Evolutionary conservation across 2,329 filamentous ascomycete species (phyloP).

Genomic region (Trichoderma atroviride): DNA sequence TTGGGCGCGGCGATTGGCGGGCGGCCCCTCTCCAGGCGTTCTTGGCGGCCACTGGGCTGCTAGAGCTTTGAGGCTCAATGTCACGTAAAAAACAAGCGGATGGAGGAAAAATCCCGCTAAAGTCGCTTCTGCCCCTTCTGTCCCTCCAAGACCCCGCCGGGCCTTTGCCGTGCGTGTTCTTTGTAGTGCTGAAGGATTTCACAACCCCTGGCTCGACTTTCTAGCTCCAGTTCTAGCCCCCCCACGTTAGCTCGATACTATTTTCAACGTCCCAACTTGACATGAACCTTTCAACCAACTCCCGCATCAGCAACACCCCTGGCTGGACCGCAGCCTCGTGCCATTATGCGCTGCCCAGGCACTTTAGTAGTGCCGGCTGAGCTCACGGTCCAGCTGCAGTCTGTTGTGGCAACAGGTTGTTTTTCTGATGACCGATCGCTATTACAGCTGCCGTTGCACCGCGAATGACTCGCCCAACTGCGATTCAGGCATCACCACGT

Average conservation of each 20-base stretch:
- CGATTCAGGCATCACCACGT: slow-evolving; percentile 20
- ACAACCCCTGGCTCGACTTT: not conserved
- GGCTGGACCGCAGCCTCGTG: not conserved
- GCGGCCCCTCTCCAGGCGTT: not conserved
- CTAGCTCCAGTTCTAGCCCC: not conserved
- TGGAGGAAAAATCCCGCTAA: not conserved
- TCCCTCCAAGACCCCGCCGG: not conserved
- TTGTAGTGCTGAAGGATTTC: not conserved
- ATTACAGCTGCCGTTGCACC: not conserved
- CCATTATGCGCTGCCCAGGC: not conserved
- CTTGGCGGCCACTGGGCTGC: not conserved
- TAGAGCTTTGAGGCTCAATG: not conserved
- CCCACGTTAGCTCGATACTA: not conserved
- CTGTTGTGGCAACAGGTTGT: not conserved
- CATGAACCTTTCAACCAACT: not conserved
- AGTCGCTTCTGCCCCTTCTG: not conserved
- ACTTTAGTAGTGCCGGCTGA: not conserved
- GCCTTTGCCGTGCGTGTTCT: not conserved
- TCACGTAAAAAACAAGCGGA: not conserved
- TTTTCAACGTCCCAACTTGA: not conserved
- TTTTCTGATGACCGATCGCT: not conserved
- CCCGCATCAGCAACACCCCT: slow-evolving; percentile 6
- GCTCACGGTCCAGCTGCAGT: not conserved
- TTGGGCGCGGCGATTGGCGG: slow-evolving; percentile 8
- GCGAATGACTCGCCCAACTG: not conserved